Conservation (phyloP, 2,329 filamentous ascomycete genomes). For the Penicillium sp. region DNA sequence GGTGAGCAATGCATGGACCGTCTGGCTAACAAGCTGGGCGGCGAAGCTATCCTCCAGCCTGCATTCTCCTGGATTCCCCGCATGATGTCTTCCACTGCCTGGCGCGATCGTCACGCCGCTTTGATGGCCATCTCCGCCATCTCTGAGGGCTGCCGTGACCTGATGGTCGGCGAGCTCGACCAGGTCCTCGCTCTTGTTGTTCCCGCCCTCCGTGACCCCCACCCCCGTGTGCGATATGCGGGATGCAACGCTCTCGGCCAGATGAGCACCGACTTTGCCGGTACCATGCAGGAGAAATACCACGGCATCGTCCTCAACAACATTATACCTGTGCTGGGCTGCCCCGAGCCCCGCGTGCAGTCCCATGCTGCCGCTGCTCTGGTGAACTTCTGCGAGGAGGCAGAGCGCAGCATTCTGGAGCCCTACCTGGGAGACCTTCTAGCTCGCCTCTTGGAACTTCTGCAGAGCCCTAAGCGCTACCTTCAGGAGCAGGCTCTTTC, state of each 20-base stretch:
- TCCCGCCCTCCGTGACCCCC: slow-evolving; percentile 83
- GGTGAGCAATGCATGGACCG: slow-evolving; percentile 99
- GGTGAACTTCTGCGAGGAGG: slow-evolving; percentile 98
- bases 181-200: slow-evolving; percentile 95
- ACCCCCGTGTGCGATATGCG: slow-evolving; percentile 94
- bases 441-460: slow-evolving; percentile 79
- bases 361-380: slow-evolving; percentile 96
- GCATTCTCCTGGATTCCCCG: slow-evolving; percentile 96
- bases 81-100: slow-evolving; percentile 95
- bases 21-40: slow-evolving; percentile 93
- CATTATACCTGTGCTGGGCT: slow-evolving; percentile 90
- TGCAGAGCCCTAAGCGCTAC: slow-evolving; percentile 91
- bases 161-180: slow-evolving; percentile 93
- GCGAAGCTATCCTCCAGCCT: slow-evolving; percentile 86
- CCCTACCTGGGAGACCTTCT: slow-evolving; percentile 91
- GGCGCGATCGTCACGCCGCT: slow-evolving; percentile 93
- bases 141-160: slow-evolving; percentile 91
- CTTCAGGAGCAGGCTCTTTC: slow-evolving; percentile 97
- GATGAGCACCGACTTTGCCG: slow-evolving; percentile 99
- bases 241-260: slow-evolving; percentile 98
- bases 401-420: slow-evolving; percentile 87
- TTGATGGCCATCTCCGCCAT: slow-evolving; percentile 99
- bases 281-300: slow-evolving; percentile 96
- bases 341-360: slow-evolving; percentile 89
- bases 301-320: slow-evolving; percentile 84